A percentile compares a stretch with the other conserved stretches of the same genome.
Conservation (phyloP, 106 monocot species). For the Posidonia australis region DNA sequence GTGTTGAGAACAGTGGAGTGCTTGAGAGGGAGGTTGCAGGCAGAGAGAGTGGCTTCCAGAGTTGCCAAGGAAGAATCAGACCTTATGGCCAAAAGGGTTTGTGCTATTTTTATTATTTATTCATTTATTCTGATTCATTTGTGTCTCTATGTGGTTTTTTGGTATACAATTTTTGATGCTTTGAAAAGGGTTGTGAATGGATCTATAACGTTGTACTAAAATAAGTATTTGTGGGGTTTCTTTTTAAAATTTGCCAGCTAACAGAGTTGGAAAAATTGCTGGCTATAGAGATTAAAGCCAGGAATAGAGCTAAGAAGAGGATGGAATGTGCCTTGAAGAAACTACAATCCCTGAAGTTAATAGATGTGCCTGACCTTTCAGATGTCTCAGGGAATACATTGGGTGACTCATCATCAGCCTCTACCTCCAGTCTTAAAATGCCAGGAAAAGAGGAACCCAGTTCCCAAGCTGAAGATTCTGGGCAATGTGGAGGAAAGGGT, state of each 20-base stretch:
- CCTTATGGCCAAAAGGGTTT: slow-evolving; percentile 55
- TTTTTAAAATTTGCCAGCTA: slow-evolving; percentile 30
- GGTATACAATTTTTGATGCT: neutral
- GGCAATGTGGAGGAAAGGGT: neutral
- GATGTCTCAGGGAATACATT: slow-evolving; percentile 15
- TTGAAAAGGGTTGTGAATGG: neutral
- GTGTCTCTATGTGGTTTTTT: neutral
- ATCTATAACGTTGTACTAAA: neutral
- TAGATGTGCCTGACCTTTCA: slow-evolving; percentile 12
- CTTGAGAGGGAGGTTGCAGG: slow-evolving; percentile 76
- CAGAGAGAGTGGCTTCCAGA: slow-evolving; percentile 81
- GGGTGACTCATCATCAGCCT: neutral
- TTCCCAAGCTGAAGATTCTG: slow-evolving; percentile 3
- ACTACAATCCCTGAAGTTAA: slow-evolving; percentile 57
- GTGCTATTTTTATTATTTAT: no score
- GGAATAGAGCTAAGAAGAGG: slow-evolving; percentile 70
- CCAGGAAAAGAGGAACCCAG: neutral
- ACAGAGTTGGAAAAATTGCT: slow-evolving; percentile 52
- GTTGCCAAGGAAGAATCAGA: slow-evolving; percentile 69
- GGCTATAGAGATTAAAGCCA: slow-evolving; percentile 47
- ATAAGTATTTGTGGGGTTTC: neutral
- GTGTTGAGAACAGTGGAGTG: slow-evolving; percentile 58
- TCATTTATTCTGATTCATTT: no score
- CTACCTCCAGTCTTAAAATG: neutral
- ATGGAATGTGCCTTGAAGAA: slow-evolving; percentile 58